Conservation (phyloP, 1,284 basidiomycete species). For the Porogramme epimiltina region DNA sequence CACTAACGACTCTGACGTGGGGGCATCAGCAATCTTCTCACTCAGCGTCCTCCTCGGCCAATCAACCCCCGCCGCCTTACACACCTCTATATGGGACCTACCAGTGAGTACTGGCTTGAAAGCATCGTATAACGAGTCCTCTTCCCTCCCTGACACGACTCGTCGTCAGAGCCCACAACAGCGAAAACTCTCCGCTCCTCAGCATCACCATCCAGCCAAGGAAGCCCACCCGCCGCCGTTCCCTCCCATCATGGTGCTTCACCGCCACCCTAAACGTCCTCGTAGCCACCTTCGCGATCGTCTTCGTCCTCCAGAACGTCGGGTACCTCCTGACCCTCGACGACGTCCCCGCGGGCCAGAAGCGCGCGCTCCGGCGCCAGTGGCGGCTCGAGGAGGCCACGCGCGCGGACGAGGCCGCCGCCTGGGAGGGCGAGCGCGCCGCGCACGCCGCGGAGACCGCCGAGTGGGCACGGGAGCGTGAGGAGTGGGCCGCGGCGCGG, state of each 20-base stretch:
- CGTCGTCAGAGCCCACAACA: too few species aligned
- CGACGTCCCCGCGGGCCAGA: constrained; percentile 2
- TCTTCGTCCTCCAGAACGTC: constrained; percentile 3
- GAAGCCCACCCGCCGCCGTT: too few species aligned
- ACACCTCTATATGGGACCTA: neutral
- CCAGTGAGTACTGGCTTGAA: too few species aligned
- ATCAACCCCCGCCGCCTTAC: neutral
- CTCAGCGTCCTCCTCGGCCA: too few species aligned
- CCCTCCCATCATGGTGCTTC: too few species aligned
- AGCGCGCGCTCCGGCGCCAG: neutral
- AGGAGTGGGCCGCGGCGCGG: neutral
- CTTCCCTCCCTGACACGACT: too few species aligned
- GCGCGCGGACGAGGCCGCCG: neutral
- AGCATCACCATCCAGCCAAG: too few species aligned
- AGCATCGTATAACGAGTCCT: too few species aligned
- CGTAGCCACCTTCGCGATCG: neutral
- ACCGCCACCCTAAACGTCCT: neutral
- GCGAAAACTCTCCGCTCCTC: too few species aligned
- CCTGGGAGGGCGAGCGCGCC: constrained; percentile 11
- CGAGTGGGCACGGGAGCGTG: constrained; percentile 1
- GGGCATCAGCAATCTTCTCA: too few species aligned
- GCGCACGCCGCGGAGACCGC: constrained; percentile 1
- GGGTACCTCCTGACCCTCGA: constrained; percentile 1
- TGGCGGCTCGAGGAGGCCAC: constrained; percentile 2
- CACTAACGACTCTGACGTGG: too few species aligned